Conservation (phyloP, 768 basidiomycete species). For the Rhodocollybia butyracea region DNA sequence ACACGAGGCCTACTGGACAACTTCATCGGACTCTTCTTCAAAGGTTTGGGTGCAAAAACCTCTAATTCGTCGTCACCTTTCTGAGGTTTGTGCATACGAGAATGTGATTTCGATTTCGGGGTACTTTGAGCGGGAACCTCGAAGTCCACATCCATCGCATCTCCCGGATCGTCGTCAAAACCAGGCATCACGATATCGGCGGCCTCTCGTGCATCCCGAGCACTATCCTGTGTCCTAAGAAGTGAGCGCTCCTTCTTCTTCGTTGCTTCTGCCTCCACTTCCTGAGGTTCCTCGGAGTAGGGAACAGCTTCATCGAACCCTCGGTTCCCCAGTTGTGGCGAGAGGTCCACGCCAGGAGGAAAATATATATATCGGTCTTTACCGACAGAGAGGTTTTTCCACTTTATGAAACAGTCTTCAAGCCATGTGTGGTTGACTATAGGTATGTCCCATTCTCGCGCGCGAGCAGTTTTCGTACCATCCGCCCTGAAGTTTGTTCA, state of each 20-base stretch:
- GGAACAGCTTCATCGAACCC: conserved; percentile 38
- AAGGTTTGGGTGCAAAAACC: neutral
- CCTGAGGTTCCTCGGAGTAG: conserved; percentile 16
- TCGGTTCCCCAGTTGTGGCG: conserved; percentile 37
- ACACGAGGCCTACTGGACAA: neutral
- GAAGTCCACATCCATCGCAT: conserved; percentile 2
- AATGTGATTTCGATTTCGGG: neutral
- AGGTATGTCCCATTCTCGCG: conserved; percentile 77
- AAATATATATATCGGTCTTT: conserved; percentile 68
- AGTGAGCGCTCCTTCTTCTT: neutral
- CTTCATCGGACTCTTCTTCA: neutral
- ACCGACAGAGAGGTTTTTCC: conserved; percentile 66
- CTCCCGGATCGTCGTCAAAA: conserved; percentile 6
- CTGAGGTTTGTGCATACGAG: neutral
- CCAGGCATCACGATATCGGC: conserved; percentile 19
- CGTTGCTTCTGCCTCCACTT: conserved; percentile 1
- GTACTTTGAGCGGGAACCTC: no score
- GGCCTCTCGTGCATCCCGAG: conserved; percentile 19
- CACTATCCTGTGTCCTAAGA: conserved; percentile 16
- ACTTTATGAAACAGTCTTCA: conserved; percentile 83
- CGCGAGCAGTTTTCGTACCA: conserved; percentile 67
- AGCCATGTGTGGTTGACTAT: conserved; percentile 90
- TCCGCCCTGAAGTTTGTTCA: conserved; percentile 25
- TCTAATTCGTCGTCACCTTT: neutral
- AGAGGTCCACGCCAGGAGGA: conserved; percentile 66